Evolutionary conservation across 1,284 basidiomycete genomes (phyloP).

Genomic region (Sporisorium reilianum): DNA sequence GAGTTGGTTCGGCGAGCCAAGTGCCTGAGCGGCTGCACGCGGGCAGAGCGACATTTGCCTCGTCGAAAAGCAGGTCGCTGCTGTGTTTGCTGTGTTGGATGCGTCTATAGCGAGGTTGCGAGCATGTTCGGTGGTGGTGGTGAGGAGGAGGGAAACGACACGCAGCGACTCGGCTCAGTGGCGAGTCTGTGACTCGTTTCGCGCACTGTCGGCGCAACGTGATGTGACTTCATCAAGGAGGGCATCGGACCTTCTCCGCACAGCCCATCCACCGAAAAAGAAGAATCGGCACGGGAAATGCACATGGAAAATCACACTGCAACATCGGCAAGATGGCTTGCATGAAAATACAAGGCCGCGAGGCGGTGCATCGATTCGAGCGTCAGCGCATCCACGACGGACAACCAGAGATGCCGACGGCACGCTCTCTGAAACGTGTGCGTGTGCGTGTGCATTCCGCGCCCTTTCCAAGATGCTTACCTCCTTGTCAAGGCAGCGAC

Average conservation of each 20-base stretch:
- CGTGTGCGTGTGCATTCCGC: too few relatives aligned
- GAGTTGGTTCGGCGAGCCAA: slow-evolving; percentile 15
- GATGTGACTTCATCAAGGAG: too few relatives aligned
- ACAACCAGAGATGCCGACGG: too few relatives aligned
- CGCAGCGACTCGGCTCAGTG: not conserved
- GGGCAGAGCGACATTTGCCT: slow-evolving; percentile 28
- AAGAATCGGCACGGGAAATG: not conserved
- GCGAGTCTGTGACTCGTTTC: too few relatives aligned
- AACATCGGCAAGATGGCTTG: not conserved
- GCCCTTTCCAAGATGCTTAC: too few relatives aligned
- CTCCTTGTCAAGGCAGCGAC: too few relatives aligned
- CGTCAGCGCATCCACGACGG: too few relatives aligned
- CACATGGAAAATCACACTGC: not conserved
- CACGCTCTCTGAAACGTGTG: too few relatives aligned
- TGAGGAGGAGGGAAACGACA: not conserved
- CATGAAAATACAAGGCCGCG: slow-evolving; percentile 6
- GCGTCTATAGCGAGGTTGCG: not conserved
- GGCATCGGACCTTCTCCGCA: too few relatives aligned
- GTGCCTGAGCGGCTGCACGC: slow-evolving; percentile 21
- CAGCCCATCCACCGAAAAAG: not conserved
- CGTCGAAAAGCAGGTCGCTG: not conserved
- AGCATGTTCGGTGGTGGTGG: slow-evolving; percentile 12
- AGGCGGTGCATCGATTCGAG: slow-evolving; percentile 9
- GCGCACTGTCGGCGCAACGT: too few relatives aligned
- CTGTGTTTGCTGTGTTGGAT: not conserved